Evolutionary conservation across 176 grass and related monocot species (phyloP), one percentile per base, ranked within the genome.

Genomic region (Hordeum vulgare): DNA sequence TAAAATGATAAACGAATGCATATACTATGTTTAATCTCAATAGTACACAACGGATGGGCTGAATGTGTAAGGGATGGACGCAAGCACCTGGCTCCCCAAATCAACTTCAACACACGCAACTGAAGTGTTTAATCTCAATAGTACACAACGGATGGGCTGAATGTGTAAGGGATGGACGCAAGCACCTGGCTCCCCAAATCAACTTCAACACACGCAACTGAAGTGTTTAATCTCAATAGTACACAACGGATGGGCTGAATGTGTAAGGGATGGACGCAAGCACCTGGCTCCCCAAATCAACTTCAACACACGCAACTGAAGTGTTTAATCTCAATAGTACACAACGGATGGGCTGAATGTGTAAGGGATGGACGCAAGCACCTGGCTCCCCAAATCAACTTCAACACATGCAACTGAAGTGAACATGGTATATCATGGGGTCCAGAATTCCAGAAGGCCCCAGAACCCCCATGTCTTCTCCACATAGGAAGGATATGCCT

Each of bases 1-100:
- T 85, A 85, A 49, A 61, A 80, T 24, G 17, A 70, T 61, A 61
- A 85, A 39, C 9, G 49, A 67, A 74, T 4, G 36, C 36, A 61
- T 61, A 76, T 81, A 63, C 39, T 75, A 80, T 59, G 35, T 51
- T 44, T 39, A 8, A 41, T 29, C 40, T 26, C 26, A 79, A n/a
- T n/a, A n/a, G n/a, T n/a, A n/a, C n/a, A n/a, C n/a, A n/a, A n/a
- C n/a, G n/a, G n/a, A n/a, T n/a, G n/a, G n/a, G n/a, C n/a, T n/a
- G n/a, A n/a, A n/a, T n/a, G n/a, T n/a, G n/a, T n/a, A n/a, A n/a
- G n/a, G n/a, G n/a, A n/a, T n/a, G n/a, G n/a, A n/a, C n/a, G n/a
- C n/a, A n/a, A n/a, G n/a, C n/a, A n/a, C n/a, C n/a, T n/a, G n/a
- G n/a, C n/a, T n/a, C n/a, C n/a, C n/a, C n/a, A n/a, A n/a, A n/a